Base-by-base conservation (phyloP, 2,329 filamentous ascomycete genomes). In the Talaromyces albobiverticillius region DNA sequence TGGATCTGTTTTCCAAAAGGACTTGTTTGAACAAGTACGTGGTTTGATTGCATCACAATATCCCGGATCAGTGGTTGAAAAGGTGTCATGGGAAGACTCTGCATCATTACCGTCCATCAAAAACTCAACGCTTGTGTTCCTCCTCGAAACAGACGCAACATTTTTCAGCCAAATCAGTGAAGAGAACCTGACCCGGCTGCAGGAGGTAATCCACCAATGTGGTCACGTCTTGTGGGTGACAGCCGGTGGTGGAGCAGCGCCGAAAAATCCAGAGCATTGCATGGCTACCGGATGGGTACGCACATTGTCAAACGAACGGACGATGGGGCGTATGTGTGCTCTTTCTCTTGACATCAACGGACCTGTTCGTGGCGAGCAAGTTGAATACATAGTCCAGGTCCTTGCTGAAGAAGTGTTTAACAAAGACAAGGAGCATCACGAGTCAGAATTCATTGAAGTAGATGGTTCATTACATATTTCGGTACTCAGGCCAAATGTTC, bases 91-190 rank as follows among this genome's bases (percentile, higher is more conserved):
- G n/a, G n/a, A n/a, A n/a, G n/a, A n/a, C n/a, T n/a, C n/a, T n/a
- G n/a, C n/a, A n/a, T n/a, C n/a, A n/a, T n/a, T n/a, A n/a, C n/a
- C n/a, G n/a, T n/a, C n/a, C n/a, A n/a, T n/a, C n/a, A n/a, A n/a
- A n/a, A n/a, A n/a, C n/a, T n/a, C 46, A 26, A 49, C 46, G 7
- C 46, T 49, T 10, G 32, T 49, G 7, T 49, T 49, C 46, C n/a
- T 49, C n/a, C 46, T 20, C 5, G 46, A 49, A 16, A 38, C 32
- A 38, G 46, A 49, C 2, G 14, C 29, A 6, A 3, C n/a, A 9
- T 38, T 49, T 9, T 16, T 49, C 32, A 49, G 46, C 13, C n/a
- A 49, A 13, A 40, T 49, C 8, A 38, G 20, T 16, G 14, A 22
- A 13, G 31, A 40, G n/a, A 49, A 16, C 13, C 11, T 38, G 8